Base-by-base conservation (phyloP, 2,329 filamentous ascomycete species). In the Coccinonectria pachysandricola region DNA sequence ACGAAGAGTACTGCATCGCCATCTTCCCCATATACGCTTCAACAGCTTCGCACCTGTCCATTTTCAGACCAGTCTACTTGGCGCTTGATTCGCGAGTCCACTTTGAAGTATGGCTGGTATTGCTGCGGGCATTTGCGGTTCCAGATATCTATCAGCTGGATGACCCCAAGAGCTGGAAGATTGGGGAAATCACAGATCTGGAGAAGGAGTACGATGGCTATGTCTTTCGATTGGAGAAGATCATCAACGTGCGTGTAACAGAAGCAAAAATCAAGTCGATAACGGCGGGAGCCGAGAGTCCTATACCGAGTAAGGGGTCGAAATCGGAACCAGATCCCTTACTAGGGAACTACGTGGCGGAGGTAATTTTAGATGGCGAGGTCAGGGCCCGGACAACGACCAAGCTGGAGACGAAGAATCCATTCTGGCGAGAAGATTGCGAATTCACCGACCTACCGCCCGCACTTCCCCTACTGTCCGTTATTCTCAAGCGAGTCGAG, bases 21-120 rank as follows among this genome's bases (percentile, higher is more conserved):
- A 88, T 98, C 23, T 95, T 95, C 48, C 88, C 91, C 10, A 87
- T 88, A 36, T 96, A 98, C 54, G 77, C 84, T 1, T 68, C 80
- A 7, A 75, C 74, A 12, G 71, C 83, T 2, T 79, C 74, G 3
- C 71, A 79, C 11, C 64, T 88, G 30, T 79, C 80, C 6, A 71
- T 88, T 15, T 77, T 85, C 32, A 75, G 83, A n/a, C 88, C 91
- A 0, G 77, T 96, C 18, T 95, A 93, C 49, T 64, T 98, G 17
- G 81, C 84, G 4, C 59, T 95, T 22, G 88, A 96, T 42, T 87
- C 75, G 14, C 73, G 87, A 21, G 75, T 93, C 6, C 65, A 93
- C n/a, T 94, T 92, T 45, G 91, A 98, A 51, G 91, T 95, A 8
- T 98, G 91, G 91, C 88, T 93, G 45, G 87, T 94, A 6, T 62